phyloP scores from a whole-genome alignment of 352 stramenopile genomes.

The Pythium dissotocum region DNA sequence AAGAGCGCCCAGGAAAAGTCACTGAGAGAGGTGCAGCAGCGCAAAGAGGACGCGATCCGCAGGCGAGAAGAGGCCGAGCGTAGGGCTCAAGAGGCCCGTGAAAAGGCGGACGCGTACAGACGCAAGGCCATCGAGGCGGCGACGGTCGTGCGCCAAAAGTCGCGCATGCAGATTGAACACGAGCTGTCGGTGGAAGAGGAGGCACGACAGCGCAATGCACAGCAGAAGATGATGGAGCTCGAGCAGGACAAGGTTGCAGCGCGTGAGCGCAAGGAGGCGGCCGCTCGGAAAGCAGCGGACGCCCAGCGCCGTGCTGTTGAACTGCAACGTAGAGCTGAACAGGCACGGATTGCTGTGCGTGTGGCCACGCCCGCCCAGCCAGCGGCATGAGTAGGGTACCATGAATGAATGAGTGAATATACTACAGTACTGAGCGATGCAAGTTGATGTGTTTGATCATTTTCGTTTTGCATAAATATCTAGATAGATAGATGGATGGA shows the following conservation, averaged over 20 bases:
- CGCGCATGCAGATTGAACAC: constrained; percentile 65
- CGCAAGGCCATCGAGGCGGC: constrained; percentile 63
- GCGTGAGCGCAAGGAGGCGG: constrained; percentile 41
- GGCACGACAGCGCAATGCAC: constrained; percentile 40
- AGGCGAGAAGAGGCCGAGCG: constrained; percentile 72
- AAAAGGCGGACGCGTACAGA: constrained; percentile 66
- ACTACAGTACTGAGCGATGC: too few relatives aligned
- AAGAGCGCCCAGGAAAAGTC: constrained; percentile 44
- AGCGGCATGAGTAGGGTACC: not conserved
- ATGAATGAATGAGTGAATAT: not conserved
- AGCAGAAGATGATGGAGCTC: constrained; percentile 49
- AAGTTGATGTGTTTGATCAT: not conserved
- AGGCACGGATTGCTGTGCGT: constrained; percentile 40
- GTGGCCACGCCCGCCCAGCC: constrained; percentile 9
- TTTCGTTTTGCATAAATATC: not conserved
- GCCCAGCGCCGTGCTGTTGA: constrained; percentile 59
- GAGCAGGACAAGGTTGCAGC: constrained; percentile 51
- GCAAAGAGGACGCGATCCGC: constrained; percentile 60
- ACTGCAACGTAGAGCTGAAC: constrained; percentile 51
- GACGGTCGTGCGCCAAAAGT: constrained; percentile 63
- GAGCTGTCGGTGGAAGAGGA: constrained; percentile 63
- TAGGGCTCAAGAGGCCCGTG: constrained; percentile 52
- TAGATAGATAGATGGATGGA: not conserved
- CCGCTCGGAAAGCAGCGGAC: constrained; percentile 50
- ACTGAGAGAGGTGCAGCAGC: constrained; percentile 49